Evolutionary conservation across 108 stramenopile species (phyloP).

Genomic region (Pelagomonas calceolata): DNA sequence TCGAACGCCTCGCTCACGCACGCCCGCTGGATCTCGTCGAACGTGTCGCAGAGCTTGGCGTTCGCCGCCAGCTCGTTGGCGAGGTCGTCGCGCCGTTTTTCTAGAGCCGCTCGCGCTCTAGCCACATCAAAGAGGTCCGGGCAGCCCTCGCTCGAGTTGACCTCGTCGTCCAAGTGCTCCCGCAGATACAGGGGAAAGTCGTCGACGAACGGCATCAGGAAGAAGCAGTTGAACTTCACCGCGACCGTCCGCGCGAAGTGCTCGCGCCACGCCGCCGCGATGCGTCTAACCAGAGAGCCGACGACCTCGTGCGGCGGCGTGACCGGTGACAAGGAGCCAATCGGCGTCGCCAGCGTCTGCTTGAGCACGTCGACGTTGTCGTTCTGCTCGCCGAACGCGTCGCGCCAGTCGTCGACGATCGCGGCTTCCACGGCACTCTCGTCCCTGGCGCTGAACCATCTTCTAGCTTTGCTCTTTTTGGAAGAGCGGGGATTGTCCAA

Average conservation of each 20-base stretch:
- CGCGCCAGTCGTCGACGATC: constrained; percentile 6
- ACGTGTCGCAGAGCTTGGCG: constrained; percentile 66
- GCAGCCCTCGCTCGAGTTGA: constrained; percentile 47
- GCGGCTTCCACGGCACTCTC: constrained; percentile 13
- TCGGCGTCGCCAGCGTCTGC: constrained; percentile 76
- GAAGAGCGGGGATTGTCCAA: constrained; percentile 51
- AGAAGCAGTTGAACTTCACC: constrained; percentile 87
- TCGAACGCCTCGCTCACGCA: too few species aligned
- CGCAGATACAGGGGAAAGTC: constrained; percentile 70
- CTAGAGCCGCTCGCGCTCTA: constrained; percentile 39
- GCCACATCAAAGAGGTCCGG: constrained; percentile 55
- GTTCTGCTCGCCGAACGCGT: constrained; percentile 20
- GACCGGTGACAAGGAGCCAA: constrained; percentile 24
- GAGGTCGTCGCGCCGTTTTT: constrained; percentile 52
- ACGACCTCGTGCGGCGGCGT: constrained; percentile 64
- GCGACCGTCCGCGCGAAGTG: constrained; percentile 64
- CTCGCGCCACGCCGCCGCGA: constrained; percentile 70
- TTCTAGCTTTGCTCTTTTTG: constrained; percentile 23
- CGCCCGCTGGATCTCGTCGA: constrained; percentile 37
- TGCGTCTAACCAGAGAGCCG: constrained; percentile 71
- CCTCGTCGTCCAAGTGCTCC: constrained; percentile 40
- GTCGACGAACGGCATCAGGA: constrained; percentile 79
- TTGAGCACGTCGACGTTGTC: constrained; percentile 47
- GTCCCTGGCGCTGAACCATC: constrained; percentile 3
- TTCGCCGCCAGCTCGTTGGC: constrained; percentile 67